These are phyloP conservation scores for Diaporthe destruens DNA, from an alignment of 2,329 filamentous ascomycete species.

Conservation along the genomic window DNA sequence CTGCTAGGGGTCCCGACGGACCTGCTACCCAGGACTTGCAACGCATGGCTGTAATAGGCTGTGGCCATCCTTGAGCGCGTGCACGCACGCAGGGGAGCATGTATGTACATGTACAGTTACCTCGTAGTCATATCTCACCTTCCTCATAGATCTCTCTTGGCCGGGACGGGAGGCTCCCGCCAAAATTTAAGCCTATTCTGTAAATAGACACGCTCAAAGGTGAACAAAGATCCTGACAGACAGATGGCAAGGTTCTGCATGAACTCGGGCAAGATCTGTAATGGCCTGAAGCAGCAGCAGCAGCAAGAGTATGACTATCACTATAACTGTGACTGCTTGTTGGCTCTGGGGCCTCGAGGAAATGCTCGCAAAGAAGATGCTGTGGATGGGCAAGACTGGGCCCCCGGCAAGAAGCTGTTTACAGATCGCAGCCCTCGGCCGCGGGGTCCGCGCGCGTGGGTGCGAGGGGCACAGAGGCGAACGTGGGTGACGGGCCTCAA, in stretches of 20 bases:
- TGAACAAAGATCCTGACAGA: constrained; percentile 15
- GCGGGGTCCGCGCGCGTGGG: constrained; percentile 22
- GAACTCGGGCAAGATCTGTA: constrained; percentile 27
- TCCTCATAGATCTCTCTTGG: constrained; percentile 22
- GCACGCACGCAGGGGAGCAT: background rate
- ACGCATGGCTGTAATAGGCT: constrained; percentile 12
- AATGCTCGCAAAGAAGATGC: constrained; percentile 10
- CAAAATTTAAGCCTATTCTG: constrained; percentile 32
- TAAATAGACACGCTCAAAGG: constrained; percentile 17
- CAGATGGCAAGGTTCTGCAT: constrained; percentile 30
- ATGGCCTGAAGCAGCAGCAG: background rate
- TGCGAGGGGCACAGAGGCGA: background rate
- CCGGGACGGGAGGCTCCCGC: constrained; percentile 32
- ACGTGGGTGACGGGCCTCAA: background rate
- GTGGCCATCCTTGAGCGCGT: background rate
- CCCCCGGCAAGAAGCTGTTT: background rate
- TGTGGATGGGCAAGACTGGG: constrained; percentile 1
- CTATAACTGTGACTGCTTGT: background rate
- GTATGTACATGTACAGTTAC: constrained; percentile 26
- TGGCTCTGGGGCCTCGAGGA: background rate
- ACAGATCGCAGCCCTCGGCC: constrained; percentile 13
- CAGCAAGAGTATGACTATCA: background rate
- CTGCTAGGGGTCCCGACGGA: background rate
- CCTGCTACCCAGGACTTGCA: constrained; percentile 8
- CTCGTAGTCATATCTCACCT: constrained; percentile 12